These are phyloP conservation scores for Aphanomyces euteiches DNA, from an alignment of 352 stramenopile genomes.

Conservation along the genomic window DNA sequence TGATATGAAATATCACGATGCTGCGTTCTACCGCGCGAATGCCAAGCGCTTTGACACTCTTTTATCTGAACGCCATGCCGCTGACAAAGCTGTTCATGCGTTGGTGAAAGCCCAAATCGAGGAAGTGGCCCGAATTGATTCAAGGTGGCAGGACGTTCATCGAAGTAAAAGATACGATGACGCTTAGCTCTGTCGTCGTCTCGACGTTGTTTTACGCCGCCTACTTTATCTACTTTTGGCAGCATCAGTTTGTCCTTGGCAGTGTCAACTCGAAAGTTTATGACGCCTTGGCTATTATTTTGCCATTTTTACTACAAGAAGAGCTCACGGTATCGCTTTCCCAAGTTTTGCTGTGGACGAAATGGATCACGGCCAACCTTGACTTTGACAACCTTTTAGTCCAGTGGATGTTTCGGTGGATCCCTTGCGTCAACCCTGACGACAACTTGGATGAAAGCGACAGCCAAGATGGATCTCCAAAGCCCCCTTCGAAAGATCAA, in stretches of 20 bases:
- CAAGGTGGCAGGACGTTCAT: not conserved
- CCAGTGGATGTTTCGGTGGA: not conserved
- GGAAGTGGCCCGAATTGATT: not conserved
- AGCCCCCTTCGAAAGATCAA: not conserved
- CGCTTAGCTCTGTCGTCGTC: not conserved
- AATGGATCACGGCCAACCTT: not conserved
- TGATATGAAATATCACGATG: not conserved
- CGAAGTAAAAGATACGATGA: not conserved
- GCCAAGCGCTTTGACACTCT: not conserved
- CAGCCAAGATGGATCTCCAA: not conserved
- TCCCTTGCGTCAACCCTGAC: not conserved
- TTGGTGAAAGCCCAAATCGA: not conserved
- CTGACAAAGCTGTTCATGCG: not conserved
- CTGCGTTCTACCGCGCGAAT: not conserved
- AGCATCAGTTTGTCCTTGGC: not conserved
- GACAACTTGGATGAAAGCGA: not conserved
- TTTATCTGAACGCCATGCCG: not conserved
- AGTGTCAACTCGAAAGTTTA: not conserved
- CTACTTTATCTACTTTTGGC: not conserved
- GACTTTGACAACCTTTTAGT: not conserved
- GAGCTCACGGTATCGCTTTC: not conserved
- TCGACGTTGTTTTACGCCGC: not conserved
- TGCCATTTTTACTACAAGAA: not conserved
- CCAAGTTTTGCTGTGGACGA: not conserved
- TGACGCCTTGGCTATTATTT: slow-evolving; percentile 1